Conservation (phyloP, 192 early-diverging fungal genomes). For the Backusella tuberculispora region DNA sequence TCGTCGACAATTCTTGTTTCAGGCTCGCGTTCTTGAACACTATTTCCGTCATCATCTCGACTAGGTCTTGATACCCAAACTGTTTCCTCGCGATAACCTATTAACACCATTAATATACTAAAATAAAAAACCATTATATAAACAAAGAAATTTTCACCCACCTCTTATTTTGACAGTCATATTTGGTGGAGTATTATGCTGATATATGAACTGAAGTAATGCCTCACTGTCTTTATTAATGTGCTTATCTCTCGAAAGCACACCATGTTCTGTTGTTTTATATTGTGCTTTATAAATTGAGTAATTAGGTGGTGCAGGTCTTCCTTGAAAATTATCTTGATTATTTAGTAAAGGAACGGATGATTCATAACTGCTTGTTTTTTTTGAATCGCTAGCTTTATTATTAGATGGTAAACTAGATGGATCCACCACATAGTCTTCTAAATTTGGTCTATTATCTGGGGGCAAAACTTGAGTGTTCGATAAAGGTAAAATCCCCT, state of each 20-base stretch:
- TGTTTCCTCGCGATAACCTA: constrained; percentile 44
- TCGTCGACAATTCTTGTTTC: constrained; percentile 37
- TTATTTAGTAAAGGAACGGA: background rate
- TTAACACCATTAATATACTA: background rate
- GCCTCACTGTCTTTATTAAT: constrained; percentile 43
- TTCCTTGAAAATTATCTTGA: constrained; percentile 18
- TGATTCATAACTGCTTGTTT: background rate
- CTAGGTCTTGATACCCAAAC: constrained; percentile 11
- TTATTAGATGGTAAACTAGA: background rate
- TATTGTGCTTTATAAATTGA: constrained; percentile 36
- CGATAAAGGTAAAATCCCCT: background rate
- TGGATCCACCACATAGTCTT: constrained; percentile 17
- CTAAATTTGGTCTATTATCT: background rate
- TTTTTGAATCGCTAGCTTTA: background rate
- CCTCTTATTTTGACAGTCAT: constrained; percentile 31
- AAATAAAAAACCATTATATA: background rate
- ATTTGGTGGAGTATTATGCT: constrained; percentile 35
- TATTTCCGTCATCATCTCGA: constrained; percentile 32
- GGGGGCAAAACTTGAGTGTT: constrained; percentile 3
- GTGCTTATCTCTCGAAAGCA: constrained; percentile 40
- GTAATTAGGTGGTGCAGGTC: constrained; percentile 34
- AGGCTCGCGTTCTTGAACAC: constrained; percentile 31
- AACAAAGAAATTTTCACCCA: background rate
- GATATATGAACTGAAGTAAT: constrained; percentile 34
- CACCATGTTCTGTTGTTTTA: constrained; percentile 20